Base-by-base conservation (phyloP, 768 basidiomycete genomes). In the Neoboletus magnificus region DNA sequence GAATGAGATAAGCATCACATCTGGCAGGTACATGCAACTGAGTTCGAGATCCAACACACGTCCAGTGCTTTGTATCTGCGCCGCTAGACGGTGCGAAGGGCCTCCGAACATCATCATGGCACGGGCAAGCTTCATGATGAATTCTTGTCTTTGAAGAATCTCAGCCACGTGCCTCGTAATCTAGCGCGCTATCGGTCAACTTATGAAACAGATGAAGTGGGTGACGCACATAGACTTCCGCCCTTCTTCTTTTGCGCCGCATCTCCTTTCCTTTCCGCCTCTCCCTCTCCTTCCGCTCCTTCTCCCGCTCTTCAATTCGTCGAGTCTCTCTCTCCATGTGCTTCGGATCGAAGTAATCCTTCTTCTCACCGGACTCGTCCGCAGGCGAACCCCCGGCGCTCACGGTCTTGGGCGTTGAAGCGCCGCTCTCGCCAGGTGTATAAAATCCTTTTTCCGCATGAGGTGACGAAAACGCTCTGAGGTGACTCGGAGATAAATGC, bases 101-200 rank as follows among this genome's bases (percentile, higher is more conserved):
- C 85, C 86, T 11, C 91, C 91, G 61, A 90, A 92, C 82, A 89
- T 90, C 89, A 93, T 94, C 79, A 94, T 84, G 11, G 89, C 84
- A 48, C 89, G 82, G 7, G 87, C 82, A 29, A 93, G 81, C 75
- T 92, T 93, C 70, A 92, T 73, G 48, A 94, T 79, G 72, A 94
- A 94, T 54, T 88, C 87, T 66, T 95, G 90, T 33, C 92, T 79
- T 61, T 84, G 82, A 30, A 91, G 79, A 54, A 93, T 86, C 54
- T 87, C 85, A 2, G 91, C 91, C 29, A 93, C 86, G 61, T 93
- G 90, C 50, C 84, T 85, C 23, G 89, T 90, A 56, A 90, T 91
- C 89, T 90, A 45, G 23, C 10, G 27, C 18, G 45, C 35, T 32
- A 25, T 37, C n/a, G 37, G 18, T 46, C 52, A 29, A 36, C 39